A percentile compares a stretch with the other conserved stretches of the same genome.
phyloP scores from a whole-genome alignment of 805 yeast species.

The Candida rishiriensis region DNA sequence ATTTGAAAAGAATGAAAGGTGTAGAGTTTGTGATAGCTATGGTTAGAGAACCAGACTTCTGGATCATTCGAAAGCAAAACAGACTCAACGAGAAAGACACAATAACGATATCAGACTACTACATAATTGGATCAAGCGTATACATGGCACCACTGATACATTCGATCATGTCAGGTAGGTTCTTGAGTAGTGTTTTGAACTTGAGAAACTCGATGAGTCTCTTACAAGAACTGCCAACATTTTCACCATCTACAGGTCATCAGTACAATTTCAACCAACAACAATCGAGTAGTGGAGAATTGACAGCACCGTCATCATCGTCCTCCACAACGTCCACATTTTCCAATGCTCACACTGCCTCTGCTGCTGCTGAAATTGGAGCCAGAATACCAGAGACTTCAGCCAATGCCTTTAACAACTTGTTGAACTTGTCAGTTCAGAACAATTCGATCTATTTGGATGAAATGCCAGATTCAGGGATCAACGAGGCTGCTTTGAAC shows the following conservation, averaged over 20 bases:
- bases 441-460: slow-evolving; percentile 23
- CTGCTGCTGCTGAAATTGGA: not conserved
- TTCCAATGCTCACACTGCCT: not conserved
- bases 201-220: slow-evolving; percentile 43
- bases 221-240: slow-evolving; percentile 46
- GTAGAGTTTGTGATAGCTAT: slow-evolving; percentile 73
- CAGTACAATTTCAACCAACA: slow-evolving; percentile 29
- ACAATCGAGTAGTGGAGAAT: not conserved
- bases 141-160: slow-evolving; percentile 83
- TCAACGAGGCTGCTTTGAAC: slow-evolving; percentile 13
- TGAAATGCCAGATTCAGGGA: slow-evolving; percentile 20
- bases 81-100: slow-evolving; percentile 51
- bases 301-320: not conserved
- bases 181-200: slow-evolving; percentile 45
- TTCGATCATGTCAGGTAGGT: slow-evolving; percentile 66
- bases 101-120: slow-evolving; percentile 67
- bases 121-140: slow-evolving; percentile 85
- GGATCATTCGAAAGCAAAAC: slow-evolving; percentile 84
- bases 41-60: slow-evolving; percentile 84
- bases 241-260: slow-evolving; percentile 60
- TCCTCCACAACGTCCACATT: slow-evolving; percentile 2
- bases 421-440: slow-evolving; percentile 24
- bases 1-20: slow-evolving; percentile 76
- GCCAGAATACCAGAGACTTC: slow-evolving; percentile 18
- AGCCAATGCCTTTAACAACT: slow-evolving; percentile 27